Evolutionary conservation across 345 rosid genomes (phyloP), one percentile per base, ranked within the genome.

Genomic region (Ceriops tagal): DNA sequence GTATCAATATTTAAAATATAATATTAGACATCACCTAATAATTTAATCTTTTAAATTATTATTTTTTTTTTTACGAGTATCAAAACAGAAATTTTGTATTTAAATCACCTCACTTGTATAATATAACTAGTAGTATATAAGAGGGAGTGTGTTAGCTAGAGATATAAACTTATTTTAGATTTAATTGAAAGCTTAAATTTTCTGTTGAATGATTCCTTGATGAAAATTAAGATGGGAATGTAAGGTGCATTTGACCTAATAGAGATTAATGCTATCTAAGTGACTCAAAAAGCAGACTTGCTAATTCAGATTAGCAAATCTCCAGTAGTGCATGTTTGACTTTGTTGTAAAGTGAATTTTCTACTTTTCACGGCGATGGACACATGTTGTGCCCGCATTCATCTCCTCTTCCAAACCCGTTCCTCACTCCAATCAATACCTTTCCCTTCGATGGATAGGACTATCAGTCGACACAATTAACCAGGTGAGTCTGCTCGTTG

Each of bases 351-450:
- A 24, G 53, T 49, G 73, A 62, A 64, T 24, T 57, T 78, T 56
- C 47, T 60, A 32, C 74, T 74, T 74, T 81, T 43, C 71, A 81
- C 24, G 70, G 63, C 67, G 11, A 13, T 3, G 71, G 82, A 67
- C 66, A 78, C 83, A 69, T 59, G 7, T 11, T 46, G 1, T 30
- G 64, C 64, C 79, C 68, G 39, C 71, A 46, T 79, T 79, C 83
- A 79, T 61, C 76, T 75, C 83, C 83, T 72, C 73, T 74, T 6
- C 78, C 81, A 64, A 58, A 1, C 53, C 52, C 77, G 11, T 71
- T 68, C 74, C 83, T 65, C 79, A 47, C 73, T 74, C 77, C 37
- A 57, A 37, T 57, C 61, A 32, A 46, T 61, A 75, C 27, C 39
- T 67, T 73, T 78, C 74, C 57, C 0, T 28, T 43, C 47, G 0